Evolutionary conservation across 2,329 filamentous ascomycete genomes (phyloP).

Genomic region (Elsinoe batatas): DNA sequence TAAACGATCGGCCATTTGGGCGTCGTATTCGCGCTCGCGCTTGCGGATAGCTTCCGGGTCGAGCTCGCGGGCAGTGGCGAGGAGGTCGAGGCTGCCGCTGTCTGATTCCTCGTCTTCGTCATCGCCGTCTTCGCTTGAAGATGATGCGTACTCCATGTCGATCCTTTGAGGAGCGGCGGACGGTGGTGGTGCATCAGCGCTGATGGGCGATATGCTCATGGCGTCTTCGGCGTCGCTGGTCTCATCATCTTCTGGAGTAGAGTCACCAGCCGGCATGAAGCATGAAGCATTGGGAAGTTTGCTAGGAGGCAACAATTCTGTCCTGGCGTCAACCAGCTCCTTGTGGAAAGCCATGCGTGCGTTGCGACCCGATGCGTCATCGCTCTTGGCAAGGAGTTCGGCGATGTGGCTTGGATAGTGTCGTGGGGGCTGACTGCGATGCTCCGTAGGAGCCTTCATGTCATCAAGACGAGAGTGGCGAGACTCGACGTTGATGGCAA

Average conservation of each 20-base stretch:
- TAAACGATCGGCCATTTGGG: constrained; percentile 37
- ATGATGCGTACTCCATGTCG: constrained; percentile 20
- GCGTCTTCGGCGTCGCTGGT: constrained; percentile 28
- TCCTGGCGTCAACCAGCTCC: constrained; percentile 55
- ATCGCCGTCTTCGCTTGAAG: constrained; percentile 22
- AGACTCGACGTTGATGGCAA: constrained; percentile 42
- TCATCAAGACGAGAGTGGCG: constrained; percentile 20
- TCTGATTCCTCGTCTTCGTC: constrained; percentile 25
- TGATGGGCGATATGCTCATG: constrained; percentile 19
- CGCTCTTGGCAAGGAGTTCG: constrained; percentile 24
- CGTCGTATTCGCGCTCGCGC: constrained; percentile 39
- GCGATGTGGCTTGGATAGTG: constrained; percentile 26
- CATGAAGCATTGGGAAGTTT: constrained; percentile 34
- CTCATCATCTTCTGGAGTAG: constrained; percentile 26
- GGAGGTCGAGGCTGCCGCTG: constrained; percentile 34
- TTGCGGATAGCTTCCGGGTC: constrained; percentile 33
- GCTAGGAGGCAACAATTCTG: constrained; percentile 48
- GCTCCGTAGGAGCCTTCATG: not conserved
- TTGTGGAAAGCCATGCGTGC: constrained; percentile 45
- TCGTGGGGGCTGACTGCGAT: constrained; percentile 2
- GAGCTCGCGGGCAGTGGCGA: constrained; percentile 35
- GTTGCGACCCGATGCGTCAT: constrained; percentile 8
- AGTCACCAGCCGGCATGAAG: constrained; percentile 32
- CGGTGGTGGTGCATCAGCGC: constrained; percentile 19
- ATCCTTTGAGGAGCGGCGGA: constrained; percentile 26